phyloP scores from a whole-genome alignment of 305 asterid species.

The Fraxinus greggii region DNA sequence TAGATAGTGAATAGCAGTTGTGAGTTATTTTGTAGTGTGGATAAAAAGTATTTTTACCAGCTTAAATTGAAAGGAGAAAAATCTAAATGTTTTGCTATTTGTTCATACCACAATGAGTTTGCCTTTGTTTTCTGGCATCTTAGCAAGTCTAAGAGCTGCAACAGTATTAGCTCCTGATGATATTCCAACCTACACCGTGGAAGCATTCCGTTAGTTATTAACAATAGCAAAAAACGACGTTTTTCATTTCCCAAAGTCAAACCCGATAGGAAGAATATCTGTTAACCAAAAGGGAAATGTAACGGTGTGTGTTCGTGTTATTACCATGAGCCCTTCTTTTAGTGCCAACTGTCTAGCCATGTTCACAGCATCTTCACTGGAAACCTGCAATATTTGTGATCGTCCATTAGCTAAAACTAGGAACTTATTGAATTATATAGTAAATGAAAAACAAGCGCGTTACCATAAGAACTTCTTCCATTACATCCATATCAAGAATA shows the following conservation, averaged over 20 bases:
- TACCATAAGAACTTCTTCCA: slow-evolving; percentile 98
- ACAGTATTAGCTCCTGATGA: slow-evolving; percentile 97
- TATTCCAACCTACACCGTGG: slow-evolving; percentile 68
- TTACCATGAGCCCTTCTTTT: slow-evolving; percentile 87
- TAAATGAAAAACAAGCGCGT: background rate
- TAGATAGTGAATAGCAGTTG: background rate
- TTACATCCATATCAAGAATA: slow-evolving; percentile 87
- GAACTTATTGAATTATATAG: background rate
- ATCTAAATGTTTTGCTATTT: background rate
- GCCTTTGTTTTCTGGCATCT: slow-evolving; percentile 85
- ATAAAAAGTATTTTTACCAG: background rate
- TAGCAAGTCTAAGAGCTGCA: slow-evolving; percentile 81
- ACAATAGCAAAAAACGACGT: background rate
- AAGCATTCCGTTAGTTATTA: background rate
- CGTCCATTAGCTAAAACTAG: background rate
- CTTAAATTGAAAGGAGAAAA: background rate
- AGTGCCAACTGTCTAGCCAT: slow-evolving; percentile 90
- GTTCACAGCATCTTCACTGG: slow-evolving; percentile 86
- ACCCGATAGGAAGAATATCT: background rate
- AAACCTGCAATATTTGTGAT: slow-evolving; percentile 48
- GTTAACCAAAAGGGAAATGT: background rate
- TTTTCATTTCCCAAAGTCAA: background rate
- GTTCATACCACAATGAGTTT: slow-evolving; percentile 86
- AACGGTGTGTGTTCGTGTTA: background rate
- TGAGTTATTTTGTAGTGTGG: background rate